Evolutionary conservation across 2,329 filamentous ascomycete species (phyloP).

Genomic region (Cytospora leucostoma): DNA sequence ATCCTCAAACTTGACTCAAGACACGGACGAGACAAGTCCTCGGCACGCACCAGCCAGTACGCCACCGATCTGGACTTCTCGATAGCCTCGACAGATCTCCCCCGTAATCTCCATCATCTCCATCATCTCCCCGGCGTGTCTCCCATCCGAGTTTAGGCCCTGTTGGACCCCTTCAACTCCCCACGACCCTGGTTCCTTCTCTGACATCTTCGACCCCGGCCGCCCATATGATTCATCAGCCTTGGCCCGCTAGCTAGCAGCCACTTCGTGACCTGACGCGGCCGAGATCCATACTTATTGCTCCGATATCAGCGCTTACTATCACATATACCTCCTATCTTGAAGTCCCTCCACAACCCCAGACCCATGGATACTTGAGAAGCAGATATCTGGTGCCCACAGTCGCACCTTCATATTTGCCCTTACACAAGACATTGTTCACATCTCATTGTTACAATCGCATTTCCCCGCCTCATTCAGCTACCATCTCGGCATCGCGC

Average conservation of each 20-base stretch:
- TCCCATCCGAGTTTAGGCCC: background rate
- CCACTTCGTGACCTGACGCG: slow-evolving; percentile 26
- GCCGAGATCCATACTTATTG: slow-evolving; percentile 18
- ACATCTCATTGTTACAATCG: background rate
- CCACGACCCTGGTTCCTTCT: background rate
- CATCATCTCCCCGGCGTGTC: slow-evolving; percentile 1
- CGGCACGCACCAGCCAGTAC: background rate
- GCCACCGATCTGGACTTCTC: slow-evolving; percentile 21
- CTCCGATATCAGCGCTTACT: slow-evolving; percentile 24
- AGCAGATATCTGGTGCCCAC: slow-evolving; percentile 5
- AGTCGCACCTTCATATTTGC: background rate
- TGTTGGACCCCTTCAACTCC: background rate
- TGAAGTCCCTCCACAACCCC: background rate
- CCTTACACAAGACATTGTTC: background rate
- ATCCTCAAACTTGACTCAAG: slow-evolving; percentile 25
- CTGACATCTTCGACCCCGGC: slow-evolving; percentile 22
- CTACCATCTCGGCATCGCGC: slow-evolving; percentile 22
- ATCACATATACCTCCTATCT: slow-evolving; percentile 11
- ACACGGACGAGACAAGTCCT: slow-evolving; percentile 19
- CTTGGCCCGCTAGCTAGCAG: slow-evolving; percentile 23
- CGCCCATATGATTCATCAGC: slow-evolving; percentile 28
- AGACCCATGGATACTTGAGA: slow-evolving; percentile 19
- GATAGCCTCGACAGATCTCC: slow-evolving; percentile 2
- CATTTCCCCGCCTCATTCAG: background rate
- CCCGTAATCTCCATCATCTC: slow-evolving; percentile 21